phyloP scores from a whole-genome alignment of 257 asterid species.

The Solanum tarapatanum region DNA sequence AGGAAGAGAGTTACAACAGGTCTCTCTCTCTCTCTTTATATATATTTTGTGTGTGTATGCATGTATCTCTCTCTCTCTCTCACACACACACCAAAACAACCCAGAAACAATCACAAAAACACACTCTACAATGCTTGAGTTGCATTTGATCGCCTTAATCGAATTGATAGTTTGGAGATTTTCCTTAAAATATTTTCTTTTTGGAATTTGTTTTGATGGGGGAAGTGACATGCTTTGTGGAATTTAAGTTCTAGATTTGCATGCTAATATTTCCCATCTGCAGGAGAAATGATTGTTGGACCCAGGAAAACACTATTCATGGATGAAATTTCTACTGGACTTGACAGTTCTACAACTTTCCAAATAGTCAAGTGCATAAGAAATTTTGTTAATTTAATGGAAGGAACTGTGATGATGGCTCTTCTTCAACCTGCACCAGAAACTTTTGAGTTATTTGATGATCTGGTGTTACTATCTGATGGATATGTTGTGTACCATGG shows the following conservation, averaged over 20 bases:
- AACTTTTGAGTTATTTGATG: conserved; percentile 83
- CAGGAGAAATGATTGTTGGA: conserved; percentile 92
- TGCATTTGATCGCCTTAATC: background rate
- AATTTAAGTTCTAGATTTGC: background rate
- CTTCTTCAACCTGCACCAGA: conserved; percentile 95
- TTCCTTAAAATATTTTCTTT: background rate
- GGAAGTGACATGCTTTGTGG: background rate
- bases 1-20: conserved; percentile 81
- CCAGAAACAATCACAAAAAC: background rate
- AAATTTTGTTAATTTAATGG: conserved; percentile 80
- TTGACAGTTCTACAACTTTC: conserved; percentile 83
- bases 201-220: background rate
- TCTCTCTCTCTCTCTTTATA: background rate
- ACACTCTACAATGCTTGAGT: background rate
- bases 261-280: background rate
- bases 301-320: conserved; percentile 82
- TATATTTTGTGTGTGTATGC: background rate
- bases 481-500: conserved; percentile 76
- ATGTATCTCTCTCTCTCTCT: background rate
- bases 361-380: conserved; percentile 73
- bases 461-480: conserved; percentile 65
- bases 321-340: conserved; percentile 97
- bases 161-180: background rate
- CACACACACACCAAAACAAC: background rate
- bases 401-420: conserved; percentile 77